A percentile compares a stretch with the other conserved stretches of the same genome.
These are phyloP conservation scores for Geotrichum bryndzae DNA, from an alignment of 1,139 yeast genomes.

Conservation along the genomic window DNA sequence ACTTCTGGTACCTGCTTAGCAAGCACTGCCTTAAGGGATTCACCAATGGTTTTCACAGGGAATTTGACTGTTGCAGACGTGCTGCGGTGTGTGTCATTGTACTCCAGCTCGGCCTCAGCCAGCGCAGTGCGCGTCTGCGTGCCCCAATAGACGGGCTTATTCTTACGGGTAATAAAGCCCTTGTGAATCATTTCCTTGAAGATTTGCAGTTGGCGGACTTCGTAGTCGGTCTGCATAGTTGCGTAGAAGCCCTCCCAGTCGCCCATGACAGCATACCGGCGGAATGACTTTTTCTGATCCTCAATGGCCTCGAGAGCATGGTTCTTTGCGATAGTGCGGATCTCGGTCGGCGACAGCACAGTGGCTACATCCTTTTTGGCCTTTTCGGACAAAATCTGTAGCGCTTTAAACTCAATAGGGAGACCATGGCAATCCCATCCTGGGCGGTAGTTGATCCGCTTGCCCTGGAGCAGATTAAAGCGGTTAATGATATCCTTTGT, in stretches of 20 bases:
- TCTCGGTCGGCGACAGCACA: conserved; percentile 43
- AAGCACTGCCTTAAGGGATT: background rate
- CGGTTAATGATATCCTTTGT: conserved; percentile 81
- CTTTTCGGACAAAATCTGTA: conserved; percentile 30
- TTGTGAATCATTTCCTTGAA: conserved; percentile 61
- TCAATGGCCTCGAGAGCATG: conserved; percentile 65
- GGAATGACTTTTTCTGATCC: conserved; percentile 58
- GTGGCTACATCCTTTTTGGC: conserved; percentile 33
- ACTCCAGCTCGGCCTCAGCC: conserved; percentile 94
- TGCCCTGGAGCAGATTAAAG: conserved; percentile 57
- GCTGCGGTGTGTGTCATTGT: conserved; percentile 65
- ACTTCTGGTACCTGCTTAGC: background rate
- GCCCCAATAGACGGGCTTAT: conserved; percentile 97
- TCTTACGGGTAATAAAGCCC: conserved; percentile 71
- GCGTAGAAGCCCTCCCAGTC: conserved; percentile 69
- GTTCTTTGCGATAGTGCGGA: conserved; percentile 57
- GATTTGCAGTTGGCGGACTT: conserved; percentile 63
- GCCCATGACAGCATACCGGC: conserved; percentile 71
- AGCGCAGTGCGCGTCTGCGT: conserved; percentile 89
- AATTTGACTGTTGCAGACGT: conserved; percentile 68
- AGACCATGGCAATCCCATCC: conserved; percentile 99
- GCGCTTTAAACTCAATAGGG: conserved; percentile 87
- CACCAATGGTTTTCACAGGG: conserved; percentile 37
- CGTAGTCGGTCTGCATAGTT: conserved; percentile 68
- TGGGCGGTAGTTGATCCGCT: conserved; percentile 64